Evolutionary conservation across 768 basidiomycete species (phyloP), one percentile per base, ranked within the genome.

Genomic region (Auricularia cornea): DNA sequence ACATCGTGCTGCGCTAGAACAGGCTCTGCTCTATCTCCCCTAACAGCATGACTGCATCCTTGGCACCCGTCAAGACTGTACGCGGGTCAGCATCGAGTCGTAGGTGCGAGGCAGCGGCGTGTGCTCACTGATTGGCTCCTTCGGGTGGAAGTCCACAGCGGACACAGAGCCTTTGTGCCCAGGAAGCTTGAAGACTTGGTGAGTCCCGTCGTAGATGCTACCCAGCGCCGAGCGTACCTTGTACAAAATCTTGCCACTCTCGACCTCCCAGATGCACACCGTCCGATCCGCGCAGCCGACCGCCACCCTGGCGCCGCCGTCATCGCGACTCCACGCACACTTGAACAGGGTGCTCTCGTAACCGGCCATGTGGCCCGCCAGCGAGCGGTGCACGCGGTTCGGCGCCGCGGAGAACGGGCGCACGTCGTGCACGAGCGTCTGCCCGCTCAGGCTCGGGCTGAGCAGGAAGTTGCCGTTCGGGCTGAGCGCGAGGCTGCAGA

Each of bases 111-210:
- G 54, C 6, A 48, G 3, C 44, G 10, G 44, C 20, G 44, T 54
- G 11, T 33, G 30, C 94, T 67, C 74, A 96, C 94, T 84, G 73
- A 97, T 94, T 12, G 94, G 95, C 69, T 97, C 94, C 70, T 88
- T 92, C 10, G 96, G 94, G 73, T 96, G 94, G 80, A 96, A 97
- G 69, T 96, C 97, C 0, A 94, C 92, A n/a, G 88, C 79, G 1
- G 93, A 94, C 16, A 98, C 94, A 0, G 95, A 95, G 12, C 96
- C 95, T 73, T 93, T 97, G 74, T 99, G 96, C 16, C 96, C 96
- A 41, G 96, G 93, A 63, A 98, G 82, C 91, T 92, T 65, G 23
- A 38, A 63, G 51, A 20, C 2, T 1, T 14, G 16, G 16, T 38
- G 35, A 38, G 35, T 0, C 16, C 35, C n/a, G n/a, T n/a, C n/a